Evolutionary conservation across 2,329 filamentous ascomycete genomes (phyloP).

Genomic region (Microsporum canis): DNA sequence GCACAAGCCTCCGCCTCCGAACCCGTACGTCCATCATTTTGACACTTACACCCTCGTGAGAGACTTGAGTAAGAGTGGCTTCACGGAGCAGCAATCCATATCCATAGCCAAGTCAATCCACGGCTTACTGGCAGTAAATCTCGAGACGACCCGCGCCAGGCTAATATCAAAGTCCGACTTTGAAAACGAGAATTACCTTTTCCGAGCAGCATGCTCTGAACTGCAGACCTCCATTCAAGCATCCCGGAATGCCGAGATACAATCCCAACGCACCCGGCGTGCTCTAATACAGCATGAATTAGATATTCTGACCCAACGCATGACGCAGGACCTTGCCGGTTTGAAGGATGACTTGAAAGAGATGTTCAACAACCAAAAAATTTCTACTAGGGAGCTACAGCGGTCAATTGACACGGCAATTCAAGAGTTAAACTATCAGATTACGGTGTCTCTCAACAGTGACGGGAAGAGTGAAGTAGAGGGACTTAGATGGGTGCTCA

Average conservation of each 20-base stretch:
- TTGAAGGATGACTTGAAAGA: constrained; percentile 88
- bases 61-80: constrained; percentile 60
- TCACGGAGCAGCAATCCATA: constrained; percentile 61
- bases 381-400: constrained; percentile 82
- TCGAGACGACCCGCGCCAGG: constrained; percentile 66
- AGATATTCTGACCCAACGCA: constrained; percentile 76
- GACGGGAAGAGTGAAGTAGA: constrained; percentile 90
- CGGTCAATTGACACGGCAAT: constrained; percentile 75
- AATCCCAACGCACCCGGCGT: constrained; percentile 70
- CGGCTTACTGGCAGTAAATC: constrained; percentile 61
- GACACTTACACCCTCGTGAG: constrained; percentile 86
- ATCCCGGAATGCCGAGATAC: constrained; percentile 62
- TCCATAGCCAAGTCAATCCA: constrained; percentile 89
- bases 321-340: constrained; percentile 69
- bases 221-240: constrained; percentile 77
- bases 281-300: constrained; percentile 84
- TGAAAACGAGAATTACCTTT: constrained; percentile 90
- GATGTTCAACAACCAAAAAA: constrained; percentile 92
- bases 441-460: constrained; percentile 78
- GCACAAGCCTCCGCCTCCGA: constrained; percentile 28
- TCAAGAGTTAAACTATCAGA: constrained; percentile 92
- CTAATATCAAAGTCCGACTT: constrained; percentile 85
- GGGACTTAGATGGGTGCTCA: constrained; percentile 74
- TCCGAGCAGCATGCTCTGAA: constrained; percentile 86
- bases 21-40: constrained; percentile 77